phyloP scores from a whole-genome alignment of 1,139 yeast genomes.

The Sugiyamaella pinicola region DNA sequence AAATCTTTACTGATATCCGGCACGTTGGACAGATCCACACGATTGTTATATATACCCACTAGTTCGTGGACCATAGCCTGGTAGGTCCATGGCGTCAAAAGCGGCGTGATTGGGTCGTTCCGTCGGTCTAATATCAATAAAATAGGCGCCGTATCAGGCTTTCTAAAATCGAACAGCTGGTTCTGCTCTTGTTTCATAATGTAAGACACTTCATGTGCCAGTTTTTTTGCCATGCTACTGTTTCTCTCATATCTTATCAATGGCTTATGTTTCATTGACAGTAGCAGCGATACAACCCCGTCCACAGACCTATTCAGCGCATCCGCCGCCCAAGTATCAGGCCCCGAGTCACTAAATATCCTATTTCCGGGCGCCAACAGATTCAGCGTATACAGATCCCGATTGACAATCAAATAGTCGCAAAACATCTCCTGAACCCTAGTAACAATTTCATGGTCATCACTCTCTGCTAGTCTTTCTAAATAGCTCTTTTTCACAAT shows the following conservation, averaged over 20 bases:
- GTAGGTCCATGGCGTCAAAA: constrained; percentile 94
- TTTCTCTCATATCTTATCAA: constrained; percentile 73
- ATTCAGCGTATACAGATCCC: constrained; percentile 60
- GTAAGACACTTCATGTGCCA: constrained; percentile 64
- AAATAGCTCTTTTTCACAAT: constrained; percentile 70
- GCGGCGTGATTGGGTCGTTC: constrained; percentile 90
- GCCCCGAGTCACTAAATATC: constrained; percentile 36
- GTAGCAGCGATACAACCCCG: constrained; percentile 62
- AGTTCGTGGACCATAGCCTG: constrained; percentile 97
- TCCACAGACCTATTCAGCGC: constrained; percentile 54
- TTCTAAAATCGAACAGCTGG: constrained; percentile 65
- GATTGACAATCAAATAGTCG: constrained; percentile 75
- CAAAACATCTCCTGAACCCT: constrained; percentile 81
- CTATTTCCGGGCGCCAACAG: constrained; percentile 33
- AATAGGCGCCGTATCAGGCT: constrained; percentile 69
- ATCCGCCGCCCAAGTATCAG: constrained; percentile 51
- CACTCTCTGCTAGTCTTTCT: constrained; percentile 87
- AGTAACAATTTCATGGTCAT: constrained; percentile 76
- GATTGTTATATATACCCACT: constrained; percentile 76
- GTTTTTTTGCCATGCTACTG: constrained; percentile 60
- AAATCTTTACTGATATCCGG: constrained; percentile 53
- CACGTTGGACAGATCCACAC: constrained; percentile 62
- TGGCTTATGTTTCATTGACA: constrained; percentile 78
- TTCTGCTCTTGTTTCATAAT: constrained; percentile 42
- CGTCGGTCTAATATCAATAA: constrained; percentile 79